Percentiles rank a stretch among this genome's conserved stretches.
phyloP scores from a whole-genome alignment of 257 asterid genomes.

The Thymus mandschuricus region DNA sequence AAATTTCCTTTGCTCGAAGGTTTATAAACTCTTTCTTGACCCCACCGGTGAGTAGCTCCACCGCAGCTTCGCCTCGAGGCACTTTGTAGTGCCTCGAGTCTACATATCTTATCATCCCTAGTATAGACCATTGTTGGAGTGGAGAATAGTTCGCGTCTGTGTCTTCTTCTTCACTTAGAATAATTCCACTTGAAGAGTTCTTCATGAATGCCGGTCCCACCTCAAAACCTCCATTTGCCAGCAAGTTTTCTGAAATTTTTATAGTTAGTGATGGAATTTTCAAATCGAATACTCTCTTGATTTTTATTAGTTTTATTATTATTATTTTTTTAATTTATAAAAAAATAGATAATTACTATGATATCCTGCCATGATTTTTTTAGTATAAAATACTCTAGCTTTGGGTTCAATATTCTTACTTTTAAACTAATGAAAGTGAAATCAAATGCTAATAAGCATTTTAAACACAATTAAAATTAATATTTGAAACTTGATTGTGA shows the following conservation, averaged over 20 bases:
- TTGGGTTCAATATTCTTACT: too few relatives aligned
- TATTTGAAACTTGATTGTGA: too few relatives aligned
- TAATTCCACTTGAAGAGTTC: constrained; percentile 32
- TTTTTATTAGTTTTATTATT: too few relatives aligned
- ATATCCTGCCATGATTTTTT: too few relatives aligned
- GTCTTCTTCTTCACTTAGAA: constrained; percentile 7
- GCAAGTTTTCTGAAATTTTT: constrained; percentile 6
- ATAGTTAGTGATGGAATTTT: background rate
- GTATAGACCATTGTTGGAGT: constrained; percentile 35
- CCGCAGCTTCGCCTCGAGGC: constrained; percentile 41
- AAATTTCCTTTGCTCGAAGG: background rate
- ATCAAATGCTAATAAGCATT: too few relatives aligned
- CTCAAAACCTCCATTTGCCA: constrained; percentile 40
- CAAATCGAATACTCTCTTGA: too few relatives aligned
- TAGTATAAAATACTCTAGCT: too few relatives aligned
- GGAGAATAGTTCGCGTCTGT: background rate
- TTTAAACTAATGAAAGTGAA: too few relatives aligned
- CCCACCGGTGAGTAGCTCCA: constrained; percentile 38
- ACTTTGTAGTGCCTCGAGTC: constrained; percentile 34
- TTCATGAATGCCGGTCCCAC: constrained; percentile 36
- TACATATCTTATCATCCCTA: constrained; percentile 34
- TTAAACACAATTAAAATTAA: too few relatives aligned
- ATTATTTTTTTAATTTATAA: too few relatives aligned
- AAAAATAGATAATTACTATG: too few relatives aligned
- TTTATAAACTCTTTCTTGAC: background rate